Evolutionary conservation across 2,329 filamentous ascomycete species (phyloP).

Genomic region (Botrytis elliptica): DNA sequence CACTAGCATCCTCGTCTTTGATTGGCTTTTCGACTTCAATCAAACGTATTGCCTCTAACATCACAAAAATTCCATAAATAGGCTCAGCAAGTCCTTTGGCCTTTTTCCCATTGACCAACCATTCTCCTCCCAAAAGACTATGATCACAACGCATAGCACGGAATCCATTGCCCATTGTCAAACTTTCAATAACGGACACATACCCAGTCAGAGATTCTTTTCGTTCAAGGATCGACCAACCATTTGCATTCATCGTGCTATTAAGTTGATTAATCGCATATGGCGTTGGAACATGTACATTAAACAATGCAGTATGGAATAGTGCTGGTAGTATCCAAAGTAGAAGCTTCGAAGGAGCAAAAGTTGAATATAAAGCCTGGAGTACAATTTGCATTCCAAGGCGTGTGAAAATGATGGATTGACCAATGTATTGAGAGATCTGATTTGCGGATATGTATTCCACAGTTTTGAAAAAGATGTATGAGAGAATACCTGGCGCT

Average conservation of each 20-base stretch:
- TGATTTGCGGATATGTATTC: conserved; percentile 41
- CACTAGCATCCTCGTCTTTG: conserved; percentile 66
- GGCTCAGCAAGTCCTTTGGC: conserved; percentile 75
- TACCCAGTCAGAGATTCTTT: conserved; percentile 89
- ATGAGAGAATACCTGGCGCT: conserved; percentile 64
- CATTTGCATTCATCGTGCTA: conserved; percentile 58
- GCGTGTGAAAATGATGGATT: conserved; percentile 63
- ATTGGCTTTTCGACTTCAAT: conserved; percentile 58
- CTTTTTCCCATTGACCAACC: conserved; percentile 62
- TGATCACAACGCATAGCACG: conserved; percentile 90
- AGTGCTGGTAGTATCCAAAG: conserved; percentile 69
- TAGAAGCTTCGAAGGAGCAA: conserved; percentile 68
- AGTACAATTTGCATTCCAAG: conserved; percentile 70
- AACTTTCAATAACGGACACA: conserved; percentile 81
- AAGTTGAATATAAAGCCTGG: conserved; percentile 60
- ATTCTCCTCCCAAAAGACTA: conserved; percentile 89
- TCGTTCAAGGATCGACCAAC: conserved; percentile 76
- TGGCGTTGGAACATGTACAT: conserved; percentile 68
- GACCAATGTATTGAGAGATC: conserved; percentile 56
- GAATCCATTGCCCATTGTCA: conserved; percentile 58
- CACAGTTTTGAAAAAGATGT: conserved; percentile 57
- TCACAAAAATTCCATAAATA: conserved; percentile 93
- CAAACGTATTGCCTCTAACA: conserved; percentile 87
- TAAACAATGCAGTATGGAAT: conserved; percentile 67
- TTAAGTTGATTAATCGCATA: conserved; percentile 64